These are phyloP conservation scores for Onygena corvina DNA, from an alignment of 2,329 filamentous ascomycete genomes.

Conservation along the genomic window DNA sequence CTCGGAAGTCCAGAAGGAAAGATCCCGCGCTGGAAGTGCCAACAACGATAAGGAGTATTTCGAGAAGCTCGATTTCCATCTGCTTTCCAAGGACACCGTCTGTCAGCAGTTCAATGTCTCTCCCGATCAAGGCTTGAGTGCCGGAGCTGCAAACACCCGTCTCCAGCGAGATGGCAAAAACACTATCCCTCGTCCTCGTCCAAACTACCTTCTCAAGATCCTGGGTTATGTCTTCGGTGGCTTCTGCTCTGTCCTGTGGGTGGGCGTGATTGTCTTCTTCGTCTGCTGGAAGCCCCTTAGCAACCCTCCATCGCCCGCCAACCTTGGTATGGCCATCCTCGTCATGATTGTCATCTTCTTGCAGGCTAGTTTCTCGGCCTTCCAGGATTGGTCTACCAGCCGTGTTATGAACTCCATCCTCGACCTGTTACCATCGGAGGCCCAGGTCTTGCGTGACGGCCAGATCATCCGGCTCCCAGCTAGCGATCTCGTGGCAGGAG, in stretches of 20 bases:
- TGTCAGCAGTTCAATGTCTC: constrained; percentile 48
- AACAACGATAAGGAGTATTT: constrained; percentile 39
- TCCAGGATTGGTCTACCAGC: constrained; percentile 64
- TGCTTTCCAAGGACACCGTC: constrained; percentile 45
- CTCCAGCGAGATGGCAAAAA: constrained; percentile 54
- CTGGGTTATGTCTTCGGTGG: constrained; percentile 65
- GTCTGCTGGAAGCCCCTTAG: constrained; percentile 66
- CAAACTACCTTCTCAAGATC: constrained; percentile 46
- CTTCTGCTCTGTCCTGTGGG: constrained; percentile 59
- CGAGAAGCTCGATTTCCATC: constrained; percentile 57
- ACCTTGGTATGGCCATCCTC: constrained; percentile 61
- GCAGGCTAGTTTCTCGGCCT: constrained; percentile 57
- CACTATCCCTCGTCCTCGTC: constrained; percentile 52
- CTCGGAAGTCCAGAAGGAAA: constrained; percentile 19
- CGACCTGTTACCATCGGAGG: constrained; percentile 63
- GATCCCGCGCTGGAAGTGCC: constrained; percentile 19
- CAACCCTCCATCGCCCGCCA: constrained; percentile 57
- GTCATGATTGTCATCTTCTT: constrained; percentile 57
- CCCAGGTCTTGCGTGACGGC: constrained; percentile 52
- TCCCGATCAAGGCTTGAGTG: constrained; percentile 46
- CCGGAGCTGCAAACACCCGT: constrained; percentile 44
- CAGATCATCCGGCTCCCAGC: constrained; percentile 40
- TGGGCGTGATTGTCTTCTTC: constrained; percentile 60
- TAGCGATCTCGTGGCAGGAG: constrained; percentile 57
- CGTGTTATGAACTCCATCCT: constrained; percentile 70